Conservation (phyloP, 176 grass and related monocot genomes). For the Triticum monococcum region DNA sequence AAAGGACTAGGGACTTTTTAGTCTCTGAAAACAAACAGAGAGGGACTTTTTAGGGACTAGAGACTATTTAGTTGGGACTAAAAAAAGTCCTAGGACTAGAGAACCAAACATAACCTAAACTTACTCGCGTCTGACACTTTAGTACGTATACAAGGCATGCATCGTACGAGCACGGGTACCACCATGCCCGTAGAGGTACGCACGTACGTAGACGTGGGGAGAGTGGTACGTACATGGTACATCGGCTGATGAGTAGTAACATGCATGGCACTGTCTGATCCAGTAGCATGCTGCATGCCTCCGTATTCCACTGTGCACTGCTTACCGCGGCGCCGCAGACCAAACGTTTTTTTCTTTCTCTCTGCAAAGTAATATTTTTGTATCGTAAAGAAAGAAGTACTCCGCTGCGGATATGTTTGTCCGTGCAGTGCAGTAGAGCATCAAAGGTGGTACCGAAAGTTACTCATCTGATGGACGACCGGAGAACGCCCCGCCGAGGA, state of each 20-base stretch:
- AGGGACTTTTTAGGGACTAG: no score
- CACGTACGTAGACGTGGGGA: no score
- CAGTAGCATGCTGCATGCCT: background rate
- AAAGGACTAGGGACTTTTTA: no score
- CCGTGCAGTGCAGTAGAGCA: no score
- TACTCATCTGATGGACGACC: background rate
- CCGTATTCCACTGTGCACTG: background rate
- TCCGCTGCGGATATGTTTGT: background rate
- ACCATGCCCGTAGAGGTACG: background rate
- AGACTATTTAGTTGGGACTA: no score
- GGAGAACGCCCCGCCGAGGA: background rate
- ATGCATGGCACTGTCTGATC: background rate
- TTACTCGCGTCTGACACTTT: no score
- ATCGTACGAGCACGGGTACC: no score
- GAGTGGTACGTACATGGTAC: background rate
- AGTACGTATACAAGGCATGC: no score
- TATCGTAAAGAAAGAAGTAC: no score
- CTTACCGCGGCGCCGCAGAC: background rate
- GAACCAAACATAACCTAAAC: no score
- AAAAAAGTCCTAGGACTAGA: no score
- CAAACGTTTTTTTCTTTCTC: background rate
- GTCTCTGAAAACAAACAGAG: no score
- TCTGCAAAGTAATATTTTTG: background rate
- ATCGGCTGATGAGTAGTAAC: background rate
- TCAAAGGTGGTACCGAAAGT: background rate